A percentile compares a stretch with the other conserved stretches of the same genome.
phyloP scores from a whole-genome alignment of 257 asterid genomes.

The Primulina tabacum region DNA sequence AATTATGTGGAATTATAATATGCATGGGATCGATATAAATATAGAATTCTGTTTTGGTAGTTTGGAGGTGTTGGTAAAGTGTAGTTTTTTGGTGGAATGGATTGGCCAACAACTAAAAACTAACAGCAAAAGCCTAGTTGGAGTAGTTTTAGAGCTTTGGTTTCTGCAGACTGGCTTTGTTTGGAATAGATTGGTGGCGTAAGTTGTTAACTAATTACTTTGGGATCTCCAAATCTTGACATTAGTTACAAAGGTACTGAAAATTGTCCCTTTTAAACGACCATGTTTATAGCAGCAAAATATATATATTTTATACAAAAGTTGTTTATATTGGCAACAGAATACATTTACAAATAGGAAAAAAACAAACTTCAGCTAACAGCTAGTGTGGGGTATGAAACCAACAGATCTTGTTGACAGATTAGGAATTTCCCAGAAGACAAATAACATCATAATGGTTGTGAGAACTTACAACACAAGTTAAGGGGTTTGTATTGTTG shows the following conservation, averaged over 20 bases:
- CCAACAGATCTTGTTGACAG: neutral
- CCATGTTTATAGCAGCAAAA: neutral
- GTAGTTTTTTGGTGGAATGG: slow-evolving; percentile 35
- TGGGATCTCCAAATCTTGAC: slow-evolving; percentile 29
- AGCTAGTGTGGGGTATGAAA: neutral
- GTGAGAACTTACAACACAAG: slow-evolving; percentile 33
- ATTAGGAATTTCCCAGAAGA: slow-evolving; percentile 3
- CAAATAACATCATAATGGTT: slow-evolving; percentile 25
- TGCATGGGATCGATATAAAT: neutral
- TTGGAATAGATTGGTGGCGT: slow-evolving; percentile 27
- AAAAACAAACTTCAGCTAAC: no score
- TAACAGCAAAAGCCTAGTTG: slow-evolving; percentile 30
- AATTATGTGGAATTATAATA: no score
- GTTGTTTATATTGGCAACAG: no score
- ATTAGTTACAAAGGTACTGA: slow-evolving; percentile 13
- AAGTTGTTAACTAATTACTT: slow-evolving; percentile 2
- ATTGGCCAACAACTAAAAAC: slow-evolving; percentile 57
- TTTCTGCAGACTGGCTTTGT: slow-evolving; percentile 31
- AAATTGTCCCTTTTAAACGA: slow-evolving; percentile 16
- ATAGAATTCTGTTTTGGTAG: slow-evolving; percentile 16
- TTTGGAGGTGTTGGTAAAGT: slow-evolving; percentile 28
- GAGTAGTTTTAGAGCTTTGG: slow-evolving; percentile 36
- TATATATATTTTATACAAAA: neutral
- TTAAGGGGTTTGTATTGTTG: slow-evolving; percentile 23
- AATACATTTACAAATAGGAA: no score